Evolutionary conservation across 1,284 basidiomycete species (phyloP).

Genomic region (Schizophyllum amplum): DNA sequence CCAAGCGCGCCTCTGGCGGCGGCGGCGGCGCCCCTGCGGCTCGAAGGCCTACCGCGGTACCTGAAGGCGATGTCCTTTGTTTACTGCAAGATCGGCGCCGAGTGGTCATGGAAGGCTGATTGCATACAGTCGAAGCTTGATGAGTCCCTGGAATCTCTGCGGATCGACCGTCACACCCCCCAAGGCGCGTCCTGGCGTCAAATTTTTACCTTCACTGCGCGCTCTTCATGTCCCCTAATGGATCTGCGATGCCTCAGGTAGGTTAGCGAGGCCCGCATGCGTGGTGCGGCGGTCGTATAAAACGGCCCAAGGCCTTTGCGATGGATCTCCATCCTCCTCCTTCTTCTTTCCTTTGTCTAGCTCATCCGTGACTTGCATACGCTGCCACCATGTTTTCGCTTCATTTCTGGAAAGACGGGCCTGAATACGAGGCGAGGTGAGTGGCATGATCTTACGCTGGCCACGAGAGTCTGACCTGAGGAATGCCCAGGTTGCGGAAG

Average conservation of each 20-base stretch:
- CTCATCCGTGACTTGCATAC: too few relatives aligned
- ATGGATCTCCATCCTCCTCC: neutral
- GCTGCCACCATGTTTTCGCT: neutral
- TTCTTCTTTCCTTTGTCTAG: neutral
- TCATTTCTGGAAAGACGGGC: neutral
- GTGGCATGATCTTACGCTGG: neutral
- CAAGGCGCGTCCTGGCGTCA: neutral
- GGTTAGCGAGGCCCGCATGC: too few relatives aligned
- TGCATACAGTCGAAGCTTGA: neutral
- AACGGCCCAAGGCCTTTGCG: too few relatives aligned
- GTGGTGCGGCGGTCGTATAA: too few relatives aligned
- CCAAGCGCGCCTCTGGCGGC: too few relatives aligned
- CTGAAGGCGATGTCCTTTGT: neutral
- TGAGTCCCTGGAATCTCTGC: neutral
- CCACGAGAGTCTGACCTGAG: neutral
- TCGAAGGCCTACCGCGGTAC: neutral
- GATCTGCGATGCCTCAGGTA: too few relatives aligned
- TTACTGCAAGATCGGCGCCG: neutral
- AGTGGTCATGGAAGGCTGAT: neutral
- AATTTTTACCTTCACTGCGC: neutral
- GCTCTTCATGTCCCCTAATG: neutral
- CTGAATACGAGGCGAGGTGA: neutral
- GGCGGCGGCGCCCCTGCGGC: neutral
- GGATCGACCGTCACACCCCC: neutral
- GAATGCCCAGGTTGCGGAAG: slow-evolving; percentile 16